These are phyloP conservation scores for Cladosporium halotolerans DNA, from an alignment of 2,329 filamentous ascomycete genomes.

Conservation along the genomic window DNA sequence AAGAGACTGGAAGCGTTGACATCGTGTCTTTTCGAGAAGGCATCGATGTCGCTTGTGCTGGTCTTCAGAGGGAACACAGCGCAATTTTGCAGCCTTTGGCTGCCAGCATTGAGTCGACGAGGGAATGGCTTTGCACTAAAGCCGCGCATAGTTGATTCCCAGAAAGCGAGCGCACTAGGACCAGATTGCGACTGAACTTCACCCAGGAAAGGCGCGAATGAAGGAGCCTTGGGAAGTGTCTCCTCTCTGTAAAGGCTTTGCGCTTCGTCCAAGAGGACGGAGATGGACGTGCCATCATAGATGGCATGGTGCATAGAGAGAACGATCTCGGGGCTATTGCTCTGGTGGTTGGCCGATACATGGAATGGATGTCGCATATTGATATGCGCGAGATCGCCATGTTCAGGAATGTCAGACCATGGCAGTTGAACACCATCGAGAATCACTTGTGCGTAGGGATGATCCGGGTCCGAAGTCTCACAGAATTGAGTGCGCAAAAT, in stretches of 20 bases:
- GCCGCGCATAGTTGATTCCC: slow-evolving; percentile 51
- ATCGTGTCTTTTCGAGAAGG: slow-evolving; percentile 46
- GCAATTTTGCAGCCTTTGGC: slow-evolving; percentile 8
- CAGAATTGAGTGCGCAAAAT: slow-evolving; percentile 75
- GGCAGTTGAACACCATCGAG: slow-evolving; percentile 43
- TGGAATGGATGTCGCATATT: neutral
- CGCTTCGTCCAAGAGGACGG: slow-evolving; percentile 62
- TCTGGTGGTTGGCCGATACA: neutral
- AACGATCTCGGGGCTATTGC: neutral
- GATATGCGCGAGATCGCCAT: neutral
- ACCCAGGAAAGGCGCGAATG: slow-evolving; percentile 60
- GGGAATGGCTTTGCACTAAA: slow-evolving; percentile 44
- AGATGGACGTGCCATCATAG: slow-evolving; percentile 78
- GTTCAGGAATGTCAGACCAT: slow-evolving; percentile 30
- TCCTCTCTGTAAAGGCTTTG: slow-evolving; percentile 50
- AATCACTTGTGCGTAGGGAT: slow-evolving; percentile 68
- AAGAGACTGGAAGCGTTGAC: slow-evolving; percentile 57
- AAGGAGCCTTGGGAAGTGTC: slow-evolving; percentile 43
- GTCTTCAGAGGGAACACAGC: neutral
- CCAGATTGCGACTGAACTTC: slow-evolving; percentile 49
- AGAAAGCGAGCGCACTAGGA: slow-evolving; percentile 55
- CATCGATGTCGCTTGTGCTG: slow-evolving; percentile 37
- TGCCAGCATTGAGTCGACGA: slow-evolving; percentile 11
- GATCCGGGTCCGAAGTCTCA: slow-evolving; percentile 52
- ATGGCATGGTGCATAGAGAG: slow-evolving; percentile 71